Evolutionary conservation across 2,329 filamentous ascomycete genomes (phyloP), one percentile per base, ranked within the genome.

Genomic region (Sclerotinia glacialis): DNA sequence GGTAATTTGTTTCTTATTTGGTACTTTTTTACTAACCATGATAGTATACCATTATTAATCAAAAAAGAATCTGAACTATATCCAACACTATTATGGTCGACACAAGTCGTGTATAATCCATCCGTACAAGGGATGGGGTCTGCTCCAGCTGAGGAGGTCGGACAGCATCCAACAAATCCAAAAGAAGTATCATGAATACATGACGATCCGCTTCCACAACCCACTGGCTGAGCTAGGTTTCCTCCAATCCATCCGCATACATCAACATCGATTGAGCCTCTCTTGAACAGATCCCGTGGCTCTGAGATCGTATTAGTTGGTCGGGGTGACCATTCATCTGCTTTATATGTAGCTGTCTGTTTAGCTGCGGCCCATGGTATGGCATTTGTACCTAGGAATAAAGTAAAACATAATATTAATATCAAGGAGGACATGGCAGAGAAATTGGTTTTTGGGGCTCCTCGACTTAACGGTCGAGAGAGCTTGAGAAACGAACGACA

Each of bases 191-290:
- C 74, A 58, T 72, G 71, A 60, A 76, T 67, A 71, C 74, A 76
- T 18, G 70, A 72, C 8, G 73, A 75, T 31, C 73, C 74, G 16
- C 60, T 66, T 12, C 64, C 68, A 61, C 74, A 76, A 12, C 67
- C 66, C 26, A 70, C 73, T 23, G 73, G 66, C 6, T 61, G 64
- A 23, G 66, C 68, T 18, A 58, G 59, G 52, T 68, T 68, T 23
- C 73, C 74, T 46, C 70, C 73, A 65, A 73, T 64, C 74, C 74
- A 76, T n/a, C 74, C 74, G 66, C 74, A 76, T 44, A 75, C 65
- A 63, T 69, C 68, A 5, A 72, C 69, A 65, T 70, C 70, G 1
- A 73, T 65, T 9, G 70, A 70, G 34, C 54, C 66, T 63, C 72
- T 71, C 66, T 71, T 73, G 60, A 75, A 74, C 9, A 76, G 52